Evolutionary conservation across 2,329 filamentous ascomycete genomes (phyloP), one percentile per base, ranked within the genome.

Genomic region (Tetracladium maxilliforme): DNA sequence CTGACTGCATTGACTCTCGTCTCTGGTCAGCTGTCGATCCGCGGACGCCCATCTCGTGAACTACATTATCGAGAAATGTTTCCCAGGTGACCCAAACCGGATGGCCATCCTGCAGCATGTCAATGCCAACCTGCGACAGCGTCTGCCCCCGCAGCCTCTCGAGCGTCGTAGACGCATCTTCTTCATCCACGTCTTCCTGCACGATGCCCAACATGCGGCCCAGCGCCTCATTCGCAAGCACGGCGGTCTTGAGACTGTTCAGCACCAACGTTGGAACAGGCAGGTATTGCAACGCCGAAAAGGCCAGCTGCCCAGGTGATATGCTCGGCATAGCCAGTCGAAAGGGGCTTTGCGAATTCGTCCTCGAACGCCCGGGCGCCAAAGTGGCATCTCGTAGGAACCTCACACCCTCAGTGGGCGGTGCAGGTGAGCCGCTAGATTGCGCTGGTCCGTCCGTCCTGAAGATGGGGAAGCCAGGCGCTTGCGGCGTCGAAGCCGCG

Each of bases 211-310:
- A 50, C 38, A 86, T 50, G 27, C 69, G 61, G 2, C 70, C 75
- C 66, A 83, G 75, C 12, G 79, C 72, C 36, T 83, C 74, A 38
- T 86, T 86, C 16, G 76, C 78, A 20, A 84, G 48, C 2, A 79
- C 61, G 4, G 84, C 64, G 0, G 72, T 78, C 47, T 83, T 84
- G 16, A 66, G 40, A 18, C 61, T 67, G 25, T 73, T 74, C 18
- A 86, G 51, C 2, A 86, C 69, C 18, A 84, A 45, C 5, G 81
- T 45, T 1, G 79, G 79, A 23, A 81, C 68, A 0, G 79, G 80
- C 5, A 86, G 56, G 41, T 79, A 82, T 40, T 80, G 75, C 48
- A 86, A 53, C 5, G 76, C 70, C 2, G 71, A 65, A 30, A 80
- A 70, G 13, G 75, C 71, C 19, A 73, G 48, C 37, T 70, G 63